A percentile compares a stretch with the other conserved stretches of the same genome.
Evolutionary conservation across 345 rosid species (phyloP).

Genomic region (Lepidium africanum): DNA sequence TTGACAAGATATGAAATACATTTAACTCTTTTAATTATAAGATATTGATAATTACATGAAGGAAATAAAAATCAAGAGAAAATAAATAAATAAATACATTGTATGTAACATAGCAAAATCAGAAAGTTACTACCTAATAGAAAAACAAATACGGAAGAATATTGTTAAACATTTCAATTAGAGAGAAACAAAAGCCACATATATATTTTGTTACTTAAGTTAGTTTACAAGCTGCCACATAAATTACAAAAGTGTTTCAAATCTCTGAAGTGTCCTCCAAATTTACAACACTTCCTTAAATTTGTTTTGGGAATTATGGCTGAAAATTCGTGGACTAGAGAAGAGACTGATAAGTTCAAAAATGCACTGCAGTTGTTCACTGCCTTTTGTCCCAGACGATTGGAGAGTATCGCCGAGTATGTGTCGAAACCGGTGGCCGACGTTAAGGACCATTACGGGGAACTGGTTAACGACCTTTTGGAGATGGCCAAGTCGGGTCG

Average conservation of each 20-base stretch:
- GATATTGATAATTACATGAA: background rate
- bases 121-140: background rate
- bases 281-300: background rate
- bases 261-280: background rate
- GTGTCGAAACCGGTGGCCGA: background rate
- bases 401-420: background rate
- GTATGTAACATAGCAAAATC: background rate
- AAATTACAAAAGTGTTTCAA: background rate
- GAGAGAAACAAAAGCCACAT: background rate
- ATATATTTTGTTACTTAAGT: background rate
- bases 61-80: background rate
- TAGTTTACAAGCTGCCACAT: background rate
- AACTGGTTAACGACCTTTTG: slow-evolving; percentile 6
- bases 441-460: slow-evolving; percentile 1
- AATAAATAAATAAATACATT: background rate
- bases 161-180: background rate
- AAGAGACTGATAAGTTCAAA: slow-evolving; percentile 1
- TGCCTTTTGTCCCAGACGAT: background rate
- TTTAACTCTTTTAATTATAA: background rate
- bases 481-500: background rate
- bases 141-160: background rate
- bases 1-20: background rate
- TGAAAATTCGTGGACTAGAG: background rate
- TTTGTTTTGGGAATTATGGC: background rate
- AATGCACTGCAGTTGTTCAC: background rate